These are phyloP conservation scores for Termitomyces sp. DNA, from an alignment of 768 basidiomycete species.

Conservation along the genomic window DNA sequence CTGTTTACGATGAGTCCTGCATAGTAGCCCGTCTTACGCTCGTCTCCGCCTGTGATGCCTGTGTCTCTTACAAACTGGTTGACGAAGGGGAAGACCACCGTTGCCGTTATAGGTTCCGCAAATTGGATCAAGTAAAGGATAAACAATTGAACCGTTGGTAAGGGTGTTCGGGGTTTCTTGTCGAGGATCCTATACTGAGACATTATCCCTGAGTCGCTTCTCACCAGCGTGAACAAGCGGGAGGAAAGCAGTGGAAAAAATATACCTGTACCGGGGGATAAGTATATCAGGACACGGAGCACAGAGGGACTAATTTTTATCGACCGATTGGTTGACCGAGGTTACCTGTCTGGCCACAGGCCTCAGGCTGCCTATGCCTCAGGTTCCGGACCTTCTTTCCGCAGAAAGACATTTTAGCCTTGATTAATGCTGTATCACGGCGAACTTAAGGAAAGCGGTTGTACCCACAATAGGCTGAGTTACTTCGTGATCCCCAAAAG, in stretches of 20 bases:
- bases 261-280: not conserved
- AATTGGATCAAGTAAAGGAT: slow-evolving; percentile 35
- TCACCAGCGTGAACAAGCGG: not conserved
- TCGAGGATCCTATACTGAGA: not conserved
- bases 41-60: slow-evolving; percentile 38
- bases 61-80: slow-evolving; percentile 40
- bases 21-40: slow-evolving; percentile 41
- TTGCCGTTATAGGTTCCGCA: slow-evolving; percentile 38
- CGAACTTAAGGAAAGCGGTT: not conserved
- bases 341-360: not conserved
- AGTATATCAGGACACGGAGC: not conserved
- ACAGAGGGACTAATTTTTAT: not conserved
- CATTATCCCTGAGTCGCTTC: not conserved
- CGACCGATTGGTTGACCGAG: not conserved
- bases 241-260: not conserved
- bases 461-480: not conserved
- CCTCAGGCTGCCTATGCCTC: too few relatives aligned
- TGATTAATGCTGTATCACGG: not conserved
- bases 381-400: too few relatives aligned
- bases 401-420: too few relatives aligned
- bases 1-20: slow-evolving; percentile 38
- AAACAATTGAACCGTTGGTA: slow-evolving; percentile 35
- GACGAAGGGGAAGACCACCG: slow-evolving; percentile 43
- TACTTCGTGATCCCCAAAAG: not conserved
- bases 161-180: slow-evolving; percentile 21